A percentile compares a stretch with the other conserved stretches of the same genome.
These are phyloP conservation scores for Cucurbitaria berberidis DNA, from an alignment of 2,329 filamentous ascomycete genomes.

Conservation along the genomic window DNA sequence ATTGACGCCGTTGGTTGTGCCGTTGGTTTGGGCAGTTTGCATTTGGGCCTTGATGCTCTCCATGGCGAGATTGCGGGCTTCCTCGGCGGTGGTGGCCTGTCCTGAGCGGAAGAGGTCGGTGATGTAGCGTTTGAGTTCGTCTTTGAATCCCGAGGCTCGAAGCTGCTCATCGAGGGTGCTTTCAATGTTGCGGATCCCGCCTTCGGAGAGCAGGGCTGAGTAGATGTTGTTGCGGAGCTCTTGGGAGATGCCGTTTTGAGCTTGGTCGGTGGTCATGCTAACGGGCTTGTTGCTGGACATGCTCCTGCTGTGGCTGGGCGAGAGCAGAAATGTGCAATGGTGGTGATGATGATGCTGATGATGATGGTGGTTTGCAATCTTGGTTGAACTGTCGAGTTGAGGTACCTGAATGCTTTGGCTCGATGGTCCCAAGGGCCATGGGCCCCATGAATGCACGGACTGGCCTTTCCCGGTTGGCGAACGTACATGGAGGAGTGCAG, in stretches of 20 bases:
- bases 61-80: conserved; percentile 61
- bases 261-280: conserved; percentile 42
- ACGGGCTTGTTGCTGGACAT: conserved; percentile 14
- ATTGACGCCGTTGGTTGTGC: conserved; percentile 29
- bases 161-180: conserved; percentile 60
- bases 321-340: background rate
- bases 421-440: conserved; percentile 10
- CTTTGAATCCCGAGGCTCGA: conserved; percentile 64
- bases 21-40: conserved; percentile 19
- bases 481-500: conserved; percentile 2
- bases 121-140: conserved; percentile 61
- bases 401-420: conserved; percentile 21
- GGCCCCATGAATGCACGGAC: conserved; percentile 4
- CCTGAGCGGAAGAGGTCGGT: conserved; percentile 64
- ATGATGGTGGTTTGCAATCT: too few relatives aligned
- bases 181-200: conserved; percentile 63
- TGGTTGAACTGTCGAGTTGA: background rate
- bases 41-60: conserved; percentile 40
- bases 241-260: conserved; percentile 51
- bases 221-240: conserved; percentile 52
- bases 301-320: background rate
- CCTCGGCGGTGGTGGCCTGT: conserved; percentile 62
- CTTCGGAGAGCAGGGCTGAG: conserved; percentile 54
- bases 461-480: too few relatives aligned
- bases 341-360: too few relatives aligned